phyloP scores from a whole-genome alignment of 2,329 filamentous ascomycete species.

The Botrytis fragariae region DNA sequence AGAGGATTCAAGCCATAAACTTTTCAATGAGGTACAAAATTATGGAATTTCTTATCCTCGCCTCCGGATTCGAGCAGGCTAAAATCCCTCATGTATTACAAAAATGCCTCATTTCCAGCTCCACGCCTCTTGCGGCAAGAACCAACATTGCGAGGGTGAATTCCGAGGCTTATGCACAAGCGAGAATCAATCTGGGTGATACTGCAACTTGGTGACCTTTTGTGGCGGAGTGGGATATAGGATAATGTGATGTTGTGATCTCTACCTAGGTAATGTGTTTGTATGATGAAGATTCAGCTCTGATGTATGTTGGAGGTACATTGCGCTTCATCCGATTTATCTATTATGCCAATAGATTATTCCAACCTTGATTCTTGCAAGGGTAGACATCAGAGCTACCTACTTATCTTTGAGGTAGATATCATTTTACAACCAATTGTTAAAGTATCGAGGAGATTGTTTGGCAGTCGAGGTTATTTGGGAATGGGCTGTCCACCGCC shows the following conservation, averaged over 20 bases:
- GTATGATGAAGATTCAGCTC: not conserved
- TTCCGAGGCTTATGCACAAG: not conserved
- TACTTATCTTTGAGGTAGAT: not conserved
- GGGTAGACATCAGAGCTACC: not conserved
- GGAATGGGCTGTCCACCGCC: not conserved
- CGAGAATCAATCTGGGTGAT: not conserved
- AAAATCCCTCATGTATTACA: conserved; percentile 27
- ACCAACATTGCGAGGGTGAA: not conserved
- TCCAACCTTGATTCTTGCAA: not conserved
- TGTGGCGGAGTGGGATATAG: not conserved
- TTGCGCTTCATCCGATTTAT: not conserved
- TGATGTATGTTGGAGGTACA: not conserved
- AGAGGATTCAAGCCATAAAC: not conserved
- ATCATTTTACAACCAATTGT: not conserved
- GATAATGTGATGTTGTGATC: not conserved
- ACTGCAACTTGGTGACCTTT: not conserved
- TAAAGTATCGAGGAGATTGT: not conserved
- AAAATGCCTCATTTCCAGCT: conserved; percentile 18
- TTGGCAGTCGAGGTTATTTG: not conserved
- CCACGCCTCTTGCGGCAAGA: conserved; percentile 6
- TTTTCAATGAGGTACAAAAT: not conserved
- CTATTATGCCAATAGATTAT: not conserved
- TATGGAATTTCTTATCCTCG: not conserved
- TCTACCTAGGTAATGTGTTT: not conserved
- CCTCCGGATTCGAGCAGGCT: conserved; percentile 35